Base-by-base conservation (phyloP, 371 early-diverging fungal species). In the Mortierella sp. region DNA sequence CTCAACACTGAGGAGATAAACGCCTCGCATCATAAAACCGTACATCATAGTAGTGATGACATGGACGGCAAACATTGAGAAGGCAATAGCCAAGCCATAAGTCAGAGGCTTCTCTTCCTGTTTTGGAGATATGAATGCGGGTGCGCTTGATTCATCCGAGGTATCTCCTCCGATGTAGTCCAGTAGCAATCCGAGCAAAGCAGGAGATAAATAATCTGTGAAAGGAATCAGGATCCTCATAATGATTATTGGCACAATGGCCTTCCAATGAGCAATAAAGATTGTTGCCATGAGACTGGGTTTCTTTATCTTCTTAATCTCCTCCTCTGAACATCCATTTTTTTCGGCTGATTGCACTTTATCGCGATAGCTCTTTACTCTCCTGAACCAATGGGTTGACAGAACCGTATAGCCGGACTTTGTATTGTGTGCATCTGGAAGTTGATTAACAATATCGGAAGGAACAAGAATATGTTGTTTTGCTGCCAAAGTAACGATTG, bases 11-110 rank as follows among this genome's bases (percentile, higher is more conserved):
- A 74, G 69, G 32, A 74, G 74, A 65, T 76, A 79, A 11, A 59
- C 52, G 63, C 21, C 24, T 50, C 69, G 52, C 9, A 66, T 22
- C 7, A 38, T 28, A n/a, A 38, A 36, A 13, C 45, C 1, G 28
- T 64, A 79, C 91, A 95, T 89, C 45, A 94, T 93, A 0, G 92
- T 88, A 5, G 83, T 76, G 63, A 92, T 85, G 50, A 93, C 66
- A 28, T 95, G 93, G 19, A 92, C 86, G 0, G 90, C 21, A 50
- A 97, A 91, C 94, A 98, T 97, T 24, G 88, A 74, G 15, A 88
- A 74, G 7, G 74, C 79, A n/a, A 78, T 15, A 6, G 52, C 66
- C 13, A 78, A 33, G 22, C 79, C 79, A 15, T 69, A 73, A 1
- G 38, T 15, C 13, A 73, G 38, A 8, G 79, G 67, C 48, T 74